phyloP scores from a whole-genome alignment of 495 filamentous ascomycete species.

The Trichoderma reesei region DNA sequence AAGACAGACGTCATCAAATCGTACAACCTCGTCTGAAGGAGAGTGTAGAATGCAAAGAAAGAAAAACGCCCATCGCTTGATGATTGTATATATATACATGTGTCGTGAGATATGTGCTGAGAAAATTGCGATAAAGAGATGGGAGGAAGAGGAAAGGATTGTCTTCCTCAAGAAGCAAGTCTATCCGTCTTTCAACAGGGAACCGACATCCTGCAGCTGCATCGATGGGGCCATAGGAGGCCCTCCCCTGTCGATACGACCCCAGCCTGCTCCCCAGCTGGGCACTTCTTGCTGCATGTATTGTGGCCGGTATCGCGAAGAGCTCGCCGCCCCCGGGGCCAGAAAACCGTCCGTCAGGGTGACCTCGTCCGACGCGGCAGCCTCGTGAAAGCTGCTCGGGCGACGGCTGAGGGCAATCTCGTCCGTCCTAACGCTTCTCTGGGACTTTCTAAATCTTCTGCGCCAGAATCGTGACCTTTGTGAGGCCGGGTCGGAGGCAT shows the following conservation, averaged over 20 bases:
- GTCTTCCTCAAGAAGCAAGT: not conserved
- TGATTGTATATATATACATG: not conserved
- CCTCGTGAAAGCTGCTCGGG: not conserved
- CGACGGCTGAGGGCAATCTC: conserved; percentile 8
- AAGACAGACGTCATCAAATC: not conserved
- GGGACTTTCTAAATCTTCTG: not conserved
- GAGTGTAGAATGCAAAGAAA: no score
- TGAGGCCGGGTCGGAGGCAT: conserved; percentile 2
- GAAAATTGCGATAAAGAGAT: not conserved
- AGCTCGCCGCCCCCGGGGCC: not conserved
- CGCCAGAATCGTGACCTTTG: not conserved
- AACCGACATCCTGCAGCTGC: conserved; percentile 23
- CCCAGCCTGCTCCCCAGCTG: conserved; percentile 11
- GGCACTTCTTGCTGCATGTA: not conserved
- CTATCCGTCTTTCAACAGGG: conserved; percentile 5
- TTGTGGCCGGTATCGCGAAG: not conserved
- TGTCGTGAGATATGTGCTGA: not conserved
- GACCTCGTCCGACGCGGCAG: not conserved
- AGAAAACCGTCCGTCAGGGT: not conserved
- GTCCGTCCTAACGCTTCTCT: conserved; percentile 6
- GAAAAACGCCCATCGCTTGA: conserved; percentile 4
- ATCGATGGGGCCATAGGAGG: not conserved
- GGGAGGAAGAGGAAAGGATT: not conserved
- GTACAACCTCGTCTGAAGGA: not conserved
- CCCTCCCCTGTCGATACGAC: conserved; percentile 9